Base-by-base conservation (phyloP, 1,139 yeast species). In the Pichia sp. region DNA sequence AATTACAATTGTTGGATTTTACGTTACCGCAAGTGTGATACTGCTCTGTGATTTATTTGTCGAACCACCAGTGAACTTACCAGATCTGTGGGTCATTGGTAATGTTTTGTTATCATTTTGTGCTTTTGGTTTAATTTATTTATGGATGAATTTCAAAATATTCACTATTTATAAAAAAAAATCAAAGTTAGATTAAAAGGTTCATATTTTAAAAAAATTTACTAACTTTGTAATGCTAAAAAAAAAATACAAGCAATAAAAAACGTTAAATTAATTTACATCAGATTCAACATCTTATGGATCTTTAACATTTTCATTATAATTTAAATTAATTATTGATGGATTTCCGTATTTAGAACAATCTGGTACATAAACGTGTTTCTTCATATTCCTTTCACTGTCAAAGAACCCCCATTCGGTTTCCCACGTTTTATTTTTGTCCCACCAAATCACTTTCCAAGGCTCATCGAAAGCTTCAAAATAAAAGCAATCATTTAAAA, bases 31-130 rank as follows among this genome's bases (percentile, higher is more conserved):
- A 61, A 60, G 70, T 1, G 61, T 59, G 0, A 69, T 81, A 39
- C 92, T 85, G 57, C 49, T 73, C 0, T 61, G 78, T 12, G 96
- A 89, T 53, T 63, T 65, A 42, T 58, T 65, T 26, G 55, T 74
- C 8, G 60, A 54, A 3, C 82, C 94, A 3, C 92, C 94, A 1
- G 51, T 59, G 1, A 62, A 65, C 40, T 82, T 79, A 55, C 97
- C 97, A 3, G 97, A 94, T 64, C 59, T 92, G 18, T 88, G 94
- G 90, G 86, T 86, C 0, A 74, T 90, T 32, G 74, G 80, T 16
- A 92, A 92, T 60, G 80, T 85, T 38, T 61, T 81, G 0, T 63
- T 89, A 9, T 82, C 94, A 0, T 88, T 88, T 63, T 84, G 77
- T 0, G 86, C 90, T 49, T 92, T 90, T 60, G 66, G 70, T 0